Conservation (phyloP, 306 rosid genomes). For the Vigna reflexopilosa region DNA sequence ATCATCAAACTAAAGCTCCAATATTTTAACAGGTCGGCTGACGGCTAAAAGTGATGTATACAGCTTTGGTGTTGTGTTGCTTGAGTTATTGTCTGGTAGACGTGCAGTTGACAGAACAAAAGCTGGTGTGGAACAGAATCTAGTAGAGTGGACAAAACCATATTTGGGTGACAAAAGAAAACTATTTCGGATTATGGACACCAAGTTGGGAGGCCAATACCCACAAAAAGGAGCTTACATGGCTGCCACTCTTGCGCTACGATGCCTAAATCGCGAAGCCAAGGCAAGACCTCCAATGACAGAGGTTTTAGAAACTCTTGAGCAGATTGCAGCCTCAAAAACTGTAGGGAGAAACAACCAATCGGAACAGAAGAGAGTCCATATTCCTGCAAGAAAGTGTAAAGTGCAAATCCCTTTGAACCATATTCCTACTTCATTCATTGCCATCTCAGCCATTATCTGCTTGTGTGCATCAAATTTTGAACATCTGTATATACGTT, state of each 20-base stretch:
- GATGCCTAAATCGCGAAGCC: constrained; percentile 71
- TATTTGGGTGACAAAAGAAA: constrained; percentile 76
- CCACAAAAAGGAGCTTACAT: constrained; percentile 73
- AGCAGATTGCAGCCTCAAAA: constrained; percentile 67
- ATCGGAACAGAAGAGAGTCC: constrained; percentile 48
- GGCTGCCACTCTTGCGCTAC: constrained; percentile 73
- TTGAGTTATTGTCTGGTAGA: constrained; percentile 81
- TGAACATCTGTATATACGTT: constrained; percentile 44
- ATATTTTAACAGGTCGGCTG: constrained; percentile 66
- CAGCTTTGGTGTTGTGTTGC: constrained; percentile 87
- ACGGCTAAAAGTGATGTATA: constrained; percentile 89
- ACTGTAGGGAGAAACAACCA: constrained; percentile 51
- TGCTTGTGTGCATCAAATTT: constrained; percentile 49
- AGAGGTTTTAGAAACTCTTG: constrained; percentile 70
- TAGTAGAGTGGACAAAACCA: constrained; percentile 88
- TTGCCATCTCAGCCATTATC: constrained; percentile 57
- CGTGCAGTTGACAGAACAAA: constrained; percentile 82
- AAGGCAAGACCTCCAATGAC: constrained; percentile 80
- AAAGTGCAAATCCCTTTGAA: constrained; percentile 51
- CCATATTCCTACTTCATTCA: constrained; percentile 57
- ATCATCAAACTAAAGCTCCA: constrained; percentile 30
- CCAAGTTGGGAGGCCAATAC: constrained; percentile 84
- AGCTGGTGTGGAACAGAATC: constrained; percentile 71
- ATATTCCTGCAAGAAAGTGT: constrained; percentile 45
- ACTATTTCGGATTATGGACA: constrained; percentile 88